Conservation (phyloP, 768 basidiomycete genomes). For the Multifurca ochricompacta region DNA sequence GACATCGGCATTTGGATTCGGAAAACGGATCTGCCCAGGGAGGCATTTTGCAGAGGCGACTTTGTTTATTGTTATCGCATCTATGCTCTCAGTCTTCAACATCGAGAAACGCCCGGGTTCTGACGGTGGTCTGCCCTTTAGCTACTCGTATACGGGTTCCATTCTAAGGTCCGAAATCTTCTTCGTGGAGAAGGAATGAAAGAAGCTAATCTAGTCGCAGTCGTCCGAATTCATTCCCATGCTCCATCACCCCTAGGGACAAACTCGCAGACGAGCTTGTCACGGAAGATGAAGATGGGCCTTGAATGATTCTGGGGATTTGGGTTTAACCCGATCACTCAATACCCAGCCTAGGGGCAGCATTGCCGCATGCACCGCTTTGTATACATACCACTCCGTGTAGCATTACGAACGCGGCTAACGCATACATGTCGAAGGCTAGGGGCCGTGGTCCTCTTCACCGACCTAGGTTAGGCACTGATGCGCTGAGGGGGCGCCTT, state of each 20-base stretch:
- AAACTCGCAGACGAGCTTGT: slow-evolving; percentile 1
- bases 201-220: neutral
- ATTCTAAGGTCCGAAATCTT: neutral
- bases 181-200: neutral
- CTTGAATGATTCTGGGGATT: no score
- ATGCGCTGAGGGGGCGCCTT: no score
- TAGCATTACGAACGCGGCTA: no score
- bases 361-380: no score
- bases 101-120: neutral
- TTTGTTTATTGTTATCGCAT: neutral
- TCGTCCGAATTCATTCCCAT: neutral
- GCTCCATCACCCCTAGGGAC: slow-evolving; percentile 3
- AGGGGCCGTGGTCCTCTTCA: no score
- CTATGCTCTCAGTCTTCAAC: neutral
- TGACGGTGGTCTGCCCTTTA: neutral
- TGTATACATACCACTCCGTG: no score
- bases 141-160: neutral
- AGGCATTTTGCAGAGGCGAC: neutral
- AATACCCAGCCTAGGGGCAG: no score
- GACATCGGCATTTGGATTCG: neutral
- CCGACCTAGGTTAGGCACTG: no score
- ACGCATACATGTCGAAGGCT: no score
- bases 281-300: no score
- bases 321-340: no score
- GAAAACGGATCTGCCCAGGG: neutral